Evolutionary conservation across 305 asterid genomes (phyloP), one percentile per base, ranked within the genome.

Genomic region (Fraxinus nigra): DNA sequence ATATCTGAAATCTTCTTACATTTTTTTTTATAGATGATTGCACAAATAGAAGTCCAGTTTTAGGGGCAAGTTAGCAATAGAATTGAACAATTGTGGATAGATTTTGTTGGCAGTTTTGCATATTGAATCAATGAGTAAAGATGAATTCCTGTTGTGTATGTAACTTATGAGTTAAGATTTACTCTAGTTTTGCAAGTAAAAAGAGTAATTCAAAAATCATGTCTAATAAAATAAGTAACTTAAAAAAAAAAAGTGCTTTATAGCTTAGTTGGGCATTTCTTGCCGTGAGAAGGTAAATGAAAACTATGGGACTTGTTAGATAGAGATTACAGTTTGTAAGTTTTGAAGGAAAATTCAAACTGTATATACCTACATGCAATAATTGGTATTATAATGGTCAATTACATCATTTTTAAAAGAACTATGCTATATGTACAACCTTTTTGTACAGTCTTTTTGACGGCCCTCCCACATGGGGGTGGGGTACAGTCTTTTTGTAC

Each of bases 1-100:
- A 67, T 14, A 51, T 69, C 82, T 28, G 82, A 82, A 51, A n/a
- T 34, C 18, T 83, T 51, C 81, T 48, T 81, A 34, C 76, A 75
- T 22, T 67, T 22, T 67, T 67, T 54, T 4, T 37, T 7, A 1
- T 0, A 37, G 10, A 22, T 51, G 2, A 11, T 32, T 78, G 22
- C 74, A 56, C 26, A 22, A 20, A 38, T 76, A 78, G 61, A 56
- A 80, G 40, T 5, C 34, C 9, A 20, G 22, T 28, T 77, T 70
- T 79, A 7, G 30, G 18, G 63, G 74, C 34, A 63, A 35, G 34
- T 76, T 16, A 43, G 80, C 48, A 18, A 78, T 38, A 77, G 18
- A 63, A 8, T 63, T 54, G 35, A 26, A 67, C 74, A 69, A 78
- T 22, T 85, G 77, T 82, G 51, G 54, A 79, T 82, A 59, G 33